phyloP scores from a whole-genome alignment of 2,329 filamentous ascomycete genomes.

The Claviceps spartinae region DNA sequence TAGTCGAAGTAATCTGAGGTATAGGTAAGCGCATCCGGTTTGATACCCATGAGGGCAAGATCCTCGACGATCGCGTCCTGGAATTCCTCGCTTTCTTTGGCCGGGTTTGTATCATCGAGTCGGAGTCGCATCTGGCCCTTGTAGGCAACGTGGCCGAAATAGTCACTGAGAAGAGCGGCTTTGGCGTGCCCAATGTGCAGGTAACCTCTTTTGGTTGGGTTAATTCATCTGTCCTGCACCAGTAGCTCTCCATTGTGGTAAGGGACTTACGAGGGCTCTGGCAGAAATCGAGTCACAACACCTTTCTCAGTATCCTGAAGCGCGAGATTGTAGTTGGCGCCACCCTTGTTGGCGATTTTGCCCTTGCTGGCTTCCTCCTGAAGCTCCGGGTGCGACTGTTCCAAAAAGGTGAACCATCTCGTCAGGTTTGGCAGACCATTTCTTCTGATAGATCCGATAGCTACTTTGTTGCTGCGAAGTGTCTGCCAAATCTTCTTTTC shows the following conservation, averaged over 20 bases:
- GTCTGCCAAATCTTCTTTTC: constrained; percentile 77
- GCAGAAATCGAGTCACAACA: constrained; percentile 83
- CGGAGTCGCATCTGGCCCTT: constrained; percentile 81
- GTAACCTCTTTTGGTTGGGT: constrained; percentile 45
- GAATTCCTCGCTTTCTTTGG: constrained; percentile 94
- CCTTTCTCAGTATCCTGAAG: constrained; percentile 75
- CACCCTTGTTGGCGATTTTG: constrained; percentile 61
- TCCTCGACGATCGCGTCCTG: constrained; percentile 91
- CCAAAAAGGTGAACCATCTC: constrained; percentile 80
- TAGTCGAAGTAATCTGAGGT: constrained; percentile 94
- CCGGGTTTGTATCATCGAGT: constrained; percentile 95
- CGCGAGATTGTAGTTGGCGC: constrained; percentile 79
- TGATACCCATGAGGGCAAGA: constrained; percentile 79
- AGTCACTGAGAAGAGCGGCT: constrained; percentile 85
- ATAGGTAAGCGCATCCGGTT: constrained; percentile 73
- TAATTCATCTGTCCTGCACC: constrained; percentile 3
- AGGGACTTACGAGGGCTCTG: constrained; percentile 66
- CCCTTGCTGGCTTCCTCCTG: constrained; percentile 53
- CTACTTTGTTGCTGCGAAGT: constrained; percentile 73
- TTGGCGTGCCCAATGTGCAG: constrained; percentile 95
- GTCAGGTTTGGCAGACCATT: constrained; percentile 62
- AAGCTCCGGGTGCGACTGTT: constrained; percentile 68
- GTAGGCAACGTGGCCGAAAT: constrained; percentile 90
- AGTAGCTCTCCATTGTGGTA: neutral
- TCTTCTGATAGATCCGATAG: constrained; percentile 67